These are phyloP conservation scores for Cryptococcus deneoformans DNA, from an alignment of 1,284 basidiomycete species.

Conservation along the genomic window DNA sequence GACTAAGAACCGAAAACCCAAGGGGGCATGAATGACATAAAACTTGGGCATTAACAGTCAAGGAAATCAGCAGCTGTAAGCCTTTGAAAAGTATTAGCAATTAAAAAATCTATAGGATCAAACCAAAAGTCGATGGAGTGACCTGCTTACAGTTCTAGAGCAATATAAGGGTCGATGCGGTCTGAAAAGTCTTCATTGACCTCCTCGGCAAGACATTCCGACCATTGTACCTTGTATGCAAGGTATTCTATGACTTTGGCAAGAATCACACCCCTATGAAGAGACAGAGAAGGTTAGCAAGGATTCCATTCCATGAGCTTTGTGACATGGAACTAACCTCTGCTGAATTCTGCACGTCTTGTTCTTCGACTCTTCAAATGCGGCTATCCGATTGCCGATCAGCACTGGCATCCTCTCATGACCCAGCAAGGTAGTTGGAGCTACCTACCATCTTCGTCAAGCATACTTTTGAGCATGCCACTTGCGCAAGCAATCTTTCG, in stretches of 20 bases:
- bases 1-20: not conserved
- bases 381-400: constrained; percentile 23
- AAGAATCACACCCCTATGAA: constrained; percentile 51
- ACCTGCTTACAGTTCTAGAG: constrained; percentile 56
- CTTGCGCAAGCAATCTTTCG: constrained; percentile 44
- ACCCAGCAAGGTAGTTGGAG: not conserved
- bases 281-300: not conserved
- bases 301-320: not conserved
- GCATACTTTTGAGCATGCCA: constrained; percentile 46
- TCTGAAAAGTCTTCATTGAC: constrained; percentile 56
- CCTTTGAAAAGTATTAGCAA: constrained; percentile 16
- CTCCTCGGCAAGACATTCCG: constrained; percentile 47
- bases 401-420: not conserved
- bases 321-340: constrained; percentile 29
- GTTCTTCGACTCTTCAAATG: constrained; percentile 49
- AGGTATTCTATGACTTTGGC: constrained; percentile 59
- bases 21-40: constrained; percentile 55
- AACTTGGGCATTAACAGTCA: constrained; percentile 37
- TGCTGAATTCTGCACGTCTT: constrained; percentile 48
- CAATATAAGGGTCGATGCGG: constrained; percentile 57
- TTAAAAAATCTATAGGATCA: not conserved
- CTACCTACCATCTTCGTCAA: constrained; percentile 46
- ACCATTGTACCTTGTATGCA: constrained; percentile 54
- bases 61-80: constrained; percentile 52
- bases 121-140: not conserved